Conservation (phyloP, 2,329 filamentous ascomycete species). For the Calonectria leucothoes region DNA sequence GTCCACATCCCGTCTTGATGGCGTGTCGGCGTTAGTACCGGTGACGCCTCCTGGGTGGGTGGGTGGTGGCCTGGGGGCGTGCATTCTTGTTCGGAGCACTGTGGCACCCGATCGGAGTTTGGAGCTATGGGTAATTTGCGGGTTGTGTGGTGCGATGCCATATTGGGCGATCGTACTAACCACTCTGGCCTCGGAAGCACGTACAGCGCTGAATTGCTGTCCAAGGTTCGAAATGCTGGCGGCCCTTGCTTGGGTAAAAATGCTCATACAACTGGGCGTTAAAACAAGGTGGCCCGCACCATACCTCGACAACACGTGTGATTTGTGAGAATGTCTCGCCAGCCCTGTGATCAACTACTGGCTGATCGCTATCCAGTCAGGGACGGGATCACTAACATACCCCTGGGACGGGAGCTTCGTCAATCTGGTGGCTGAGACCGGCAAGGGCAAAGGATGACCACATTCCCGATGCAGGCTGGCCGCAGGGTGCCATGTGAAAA, state of each 20-base stretch:
- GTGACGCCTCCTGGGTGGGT: conserved; percentile 22
- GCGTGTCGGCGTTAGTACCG: conserved; percentile 12
- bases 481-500: conserved; percentile 8
- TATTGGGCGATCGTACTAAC: background rate
- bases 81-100: background rate
- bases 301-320: conserved; percentile 21
- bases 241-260: background rate
- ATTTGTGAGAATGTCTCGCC: conserved; percentile 1
- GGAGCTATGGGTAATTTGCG: background rate
- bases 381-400: conserved; percentile 14
- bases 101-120: background rate
- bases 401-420: conserved; percentile 28
- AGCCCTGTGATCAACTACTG: conserved; percentile 17
- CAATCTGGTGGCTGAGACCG: conserved; percentile 34
- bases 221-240: background rate
- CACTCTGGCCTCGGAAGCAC: conserved; percentile 16
- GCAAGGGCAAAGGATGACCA: conserved; percentile 22
- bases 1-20: conserved; percentile 17
- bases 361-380: conserved; percentile 5
- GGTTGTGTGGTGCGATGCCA: conserved; percentile 11
- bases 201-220: background rate
- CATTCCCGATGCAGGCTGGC: conserved; percentile 19
- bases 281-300: background rate
- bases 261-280: background rate
- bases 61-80: background rate